Conservation (phyloP, 2,329 filamentous ascomycete species). For the Penicillium verrucosum region DNA sequence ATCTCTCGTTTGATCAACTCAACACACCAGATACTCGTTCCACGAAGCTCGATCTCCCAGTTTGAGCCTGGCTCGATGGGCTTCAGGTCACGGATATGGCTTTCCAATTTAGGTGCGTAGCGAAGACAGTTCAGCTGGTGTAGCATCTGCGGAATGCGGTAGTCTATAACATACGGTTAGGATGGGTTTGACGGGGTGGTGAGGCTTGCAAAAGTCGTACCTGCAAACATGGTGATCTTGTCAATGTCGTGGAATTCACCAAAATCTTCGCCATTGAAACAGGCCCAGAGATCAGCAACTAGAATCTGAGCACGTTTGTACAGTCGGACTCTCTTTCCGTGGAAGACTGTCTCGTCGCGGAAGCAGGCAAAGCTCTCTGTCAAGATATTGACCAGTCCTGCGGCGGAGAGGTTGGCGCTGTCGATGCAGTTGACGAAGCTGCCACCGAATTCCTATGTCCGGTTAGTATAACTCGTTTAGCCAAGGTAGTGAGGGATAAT, state of each 20-base stretch:
- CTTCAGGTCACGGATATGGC: conserved; percentile 63
- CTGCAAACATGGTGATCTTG: conserved; percentile 95
- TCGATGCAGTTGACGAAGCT: conserved; percentile 71
- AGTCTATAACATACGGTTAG: conserved; percentile 56
- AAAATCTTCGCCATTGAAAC: conserved; percentile 76
- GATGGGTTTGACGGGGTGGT: not conserved
- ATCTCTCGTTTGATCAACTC: conserved; percentile 86
- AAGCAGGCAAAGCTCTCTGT: conserved; percentile 82
- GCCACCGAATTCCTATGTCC: conserved; percentile 66
- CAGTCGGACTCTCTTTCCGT: conserved; percentile 72
- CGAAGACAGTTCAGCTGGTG: conserved; percentile 75
- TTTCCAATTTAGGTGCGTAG: conserved; percentile 77
- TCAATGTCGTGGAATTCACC: conserved; percentile 87
- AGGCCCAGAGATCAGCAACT: conserved; percentile 94
- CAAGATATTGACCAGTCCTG: conserved; percentile 78
- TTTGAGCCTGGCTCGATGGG: conserved; percentile 66
- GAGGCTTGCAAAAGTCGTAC: conserved; percentile 31
- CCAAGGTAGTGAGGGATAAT: conserved; percentile 22
- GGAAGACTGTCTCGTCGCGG: conserved; percentile 73
- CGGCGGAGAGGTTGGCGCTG: conserved; percentile 74
- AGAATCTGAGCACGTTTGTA: conserved; percentile 95
- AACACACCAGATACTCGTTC: conserved; percentile 94
- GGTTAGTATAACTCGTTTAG: conserved; percentile 4
- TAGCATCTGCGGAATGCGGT: conserved; percentile 91
- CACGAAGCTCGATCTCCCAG: conserved; percentile 86